Base-by-base conservation (phyloP, 2,329 filamentous ascomycete species). In the Penicillium glabrum region DNA sequence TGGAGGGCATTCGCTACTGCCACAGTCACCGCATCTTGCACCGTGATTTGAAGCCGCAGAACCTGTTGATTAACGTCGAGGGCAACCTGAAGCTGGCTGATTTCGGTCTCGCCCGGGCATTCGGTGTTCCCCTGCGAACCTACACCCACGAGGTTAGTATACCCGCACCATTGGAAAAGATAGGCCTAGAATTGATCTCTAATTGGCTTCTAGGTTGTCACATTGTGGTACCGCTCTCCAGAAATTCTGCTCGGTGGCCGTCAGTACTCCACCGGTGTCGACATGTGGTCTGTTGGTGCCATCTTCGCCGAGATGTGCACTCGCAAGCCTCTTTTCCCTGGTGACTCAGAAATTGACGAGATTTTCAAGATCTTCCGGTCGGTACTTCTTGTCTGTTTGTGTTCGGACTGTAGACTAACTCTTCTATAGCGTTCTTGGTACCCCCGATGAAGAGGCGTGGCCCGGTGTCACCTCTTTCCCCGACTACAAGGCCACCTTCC, bases 231-330 rank as follows among this genome's bases (percentile, higher is more conserved):
- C 74, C 89, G 93, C 60, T 85, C 91, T 9, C 92, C 92, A 1
- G 92, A 96, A 75, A 96, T 96, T 75, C 83, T 96, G 21, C 86
- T 96, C 1, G 92, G 92, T 71, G 91, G 92, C 56, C 87, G 92
- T 51, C 91, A 96, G 74, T 96, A 96, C 79, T 95, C 90, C 14
- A 96, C 92, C 14, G 92, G 92, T 56, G 91, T 96, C 43, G 92
- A 96, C 71, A 96, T 96, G 90, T 96, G 92, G 92, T 95, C 90
- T 31, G 88, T 93, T 49, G 92, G 92, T 60, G 95, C 91, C 75
- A 96, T 96, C 75, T 96, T 96, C 74, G 92, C 93, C 10, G 92
- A 96, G 77, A 96, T 96, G 93, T 96, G 91, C 77, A 96, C 92
- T 1, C 86, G 91, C 69, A 96, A 96, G 78, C 91, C 92, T 5